Evolutionary conservation across 306 rosid species (phyloP).

Genomic region (Lathyrus aphaca): DNA sequence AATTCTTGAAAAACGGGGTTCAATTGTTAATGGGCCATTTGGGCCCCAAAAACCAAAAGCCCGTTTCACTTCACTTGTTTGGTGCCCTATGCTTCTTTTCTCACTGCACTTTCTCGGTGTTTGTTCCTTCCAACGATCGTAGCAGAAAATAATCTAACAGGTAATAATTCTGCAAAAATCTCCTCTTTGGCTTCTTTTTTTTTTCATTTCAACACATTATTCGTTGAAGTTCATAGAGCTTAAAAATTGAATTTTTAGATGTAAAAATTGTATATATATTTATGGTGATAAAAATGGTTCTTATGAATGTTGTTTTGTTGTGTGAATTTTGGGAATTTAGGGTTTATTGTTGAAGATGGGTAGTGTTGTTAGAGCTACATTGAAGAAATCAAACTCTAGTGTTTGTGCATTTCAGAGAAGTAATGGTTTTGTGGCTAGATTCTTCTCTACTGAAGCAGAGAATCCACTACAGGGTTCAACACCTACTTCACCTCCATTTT

Average conservation of each 20-base stretch:
- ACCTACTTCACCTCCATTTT: slow-evolving; percentile 39
- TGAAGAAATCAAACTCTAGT: slow-evolving; percentile 47
- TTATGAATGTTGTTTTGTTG: background rate
- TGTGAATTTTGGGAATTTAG: slow-evolving; percentile 4
- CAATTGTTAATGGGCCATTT: background rate
- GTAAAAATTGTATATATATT: background rate
- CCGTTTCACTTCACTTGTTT: background rate
- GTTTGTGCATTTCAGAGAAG: slow-evolving; percentile 30
- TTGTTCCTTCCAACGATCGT: slow-evolving; percentile 8
- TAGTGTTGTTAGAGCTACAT: slow-evolving; percentile 52
- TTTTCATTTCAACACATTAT: background rate
- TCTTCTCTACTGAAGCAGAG: slow-evolving; percentile 64
- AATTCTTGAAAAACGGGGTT: background rate
- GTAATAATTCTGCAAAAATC: background rate
- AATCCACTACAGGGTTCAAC: slow-evolving; percentile 48
- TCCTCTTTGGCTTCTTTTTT: background rate
- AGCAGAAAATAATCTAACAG: slow-evolving; percentile 1
- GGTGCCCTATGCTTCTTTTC: slow-evolving; percentile 26
- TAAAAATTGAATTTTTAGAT: background rate
- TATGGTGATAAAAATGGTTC: background rate
- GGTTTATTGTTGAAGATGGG: slow-evolving; percentile 45
- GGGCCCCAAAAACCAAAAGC: slow-evolving; percentile 14
- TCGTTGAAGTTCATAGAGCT: background rate
- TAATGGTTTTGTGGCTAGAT: slow-evolving; percentile 39
- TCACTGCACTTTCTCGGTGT: slow-evolving; percentile 1